Evolutionary conservation across 2,329 filamentous ascomycete genomes (phyloP).

Genomic region (Mariannaea elegans): DNA sequence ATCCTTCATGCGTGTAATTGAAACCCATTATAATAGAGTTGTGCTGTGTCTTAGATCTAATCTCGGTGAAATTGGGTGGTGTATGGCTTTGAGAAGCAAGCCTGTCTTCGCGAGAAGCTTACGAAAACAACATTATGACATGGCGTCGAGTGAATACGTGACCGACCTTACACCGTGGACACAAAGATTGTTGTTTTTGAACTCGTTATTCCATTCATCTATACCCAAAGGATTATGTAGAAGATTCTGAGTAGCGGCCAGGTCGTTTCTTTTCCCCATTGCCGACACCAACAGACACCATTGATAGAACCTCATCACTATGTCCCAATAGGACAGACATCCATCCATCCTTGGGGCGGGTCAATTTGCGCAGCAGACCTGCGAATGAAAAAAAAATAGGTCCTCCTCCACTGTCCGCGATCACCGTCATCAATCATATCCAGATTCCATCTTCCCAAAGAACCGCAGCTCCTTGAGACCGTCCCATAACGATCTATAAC

Average conservation of each 20-base stretch:
- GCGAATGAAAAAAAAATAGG: conserved; percentile 22
- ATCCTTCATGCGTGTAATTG: conserved; percentile 37
- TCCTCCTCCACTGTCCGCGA: conserved; percentile 22
- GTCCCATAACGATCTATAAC: conserved; percentile 40
- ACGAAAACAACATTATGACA: too few relatives aligned
- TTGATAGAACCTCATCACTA: not conserved
- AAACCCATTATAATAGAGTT: conserved; percentile 14
- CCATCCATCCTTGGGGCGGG: conserved; percentile 20
- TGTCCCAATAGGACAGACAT: conserved; percentile 16
- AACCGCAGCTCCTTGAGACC: conserved; percentile 25
- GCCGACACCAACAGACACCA: conserved; percentile 3
- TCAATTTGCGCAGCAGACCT: conserved; percentile 37
- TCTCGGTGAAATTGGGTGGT: not conserved
- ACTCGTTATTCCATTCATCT: conserved; percentile 47
- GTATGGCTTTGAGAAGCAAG: conserved; percentile 13
- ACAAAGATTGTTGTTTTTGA: too few relatives aligned
- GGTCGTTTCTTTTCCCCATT: conserved; percentile 24
- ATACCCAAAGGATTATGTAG: conserved; percentile 48
- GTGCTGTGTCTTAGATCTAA: not conserved
- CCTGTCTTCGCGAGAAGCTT: too few relatives aligned
- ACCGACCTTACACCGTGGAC: too few relatives aligned
- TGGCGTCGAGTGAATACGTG: not conserved
- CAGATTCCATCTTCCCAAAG: conserved; percentile 33
- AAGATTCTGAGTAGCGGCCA: conserved; percentile 43
- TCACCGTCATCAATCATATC: conserved; percentile 42